Conservation (phyloP, 2,329 filamentous ascomycete genomes). For the Cordyceps cicadae region DNA sequence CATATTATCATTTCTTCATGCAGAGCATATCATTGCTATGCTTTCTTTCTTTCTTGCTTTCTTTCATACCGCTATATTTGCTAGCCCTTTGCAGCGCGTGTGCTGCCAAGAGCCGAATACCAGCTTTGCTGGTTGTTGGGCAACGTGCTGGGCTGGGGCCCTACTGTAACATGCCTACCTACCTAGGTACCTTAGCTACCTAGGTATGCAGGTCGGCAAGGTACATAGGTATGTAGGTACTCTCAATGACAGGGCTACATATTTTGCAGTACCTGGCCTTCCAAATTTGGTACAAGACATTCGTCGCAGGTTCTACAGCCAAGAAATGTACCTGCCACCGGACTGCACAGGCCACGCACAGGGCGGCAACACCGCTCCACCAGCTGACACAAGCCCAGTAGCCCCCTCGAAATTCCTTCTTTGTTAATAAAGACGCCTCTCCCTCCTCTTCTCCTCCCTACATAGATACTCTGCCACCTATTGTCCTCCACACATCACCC, state of each 20-base stretch:
- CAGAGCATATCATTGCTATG: not conserved
- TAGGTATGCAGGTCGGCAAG: not conserved
- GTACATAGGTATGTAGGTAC: no score
- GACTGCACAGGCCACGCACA: constrained; percentile 14
- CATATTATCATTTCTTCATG: not conserved
- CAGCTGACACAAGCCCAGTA: constrained; percentile 1
- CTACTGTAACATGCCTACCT: no score
- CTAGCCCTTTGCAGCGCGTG: not conserved
- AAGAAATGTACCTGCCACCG: not conserved
- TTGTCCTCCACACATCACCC: constrained; percentile 15
- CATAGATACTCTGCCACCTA: constrained; percentile 13
- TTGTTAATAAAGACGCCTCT: constrained; percentile 13
- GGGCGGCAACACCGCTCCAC: constrained; percentile 12
- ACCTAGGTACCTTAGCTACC: not conserved
- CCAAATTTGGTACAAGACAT: not conserved
- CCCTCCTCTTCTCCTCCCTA: constrained; percentile 16
- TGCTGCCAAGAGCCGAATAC: not conserved
- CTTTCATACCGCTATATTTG: not conserved
- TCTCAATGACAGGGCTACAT: no score
- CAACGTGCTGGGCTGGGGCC: no score
- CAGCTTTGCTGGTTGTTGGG: not conserved
- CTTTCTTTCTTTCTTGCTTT: not conserved
- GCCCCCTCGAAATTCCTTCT: constrained; percentile 18
- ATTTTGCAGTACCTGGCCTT: no score
- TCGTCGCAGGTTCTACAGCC: not conserved